Base-by-base conservation (phyloP, 2,329 filamentous ascomycete genomes). In the Cladosporium oxysporum region DNA sequence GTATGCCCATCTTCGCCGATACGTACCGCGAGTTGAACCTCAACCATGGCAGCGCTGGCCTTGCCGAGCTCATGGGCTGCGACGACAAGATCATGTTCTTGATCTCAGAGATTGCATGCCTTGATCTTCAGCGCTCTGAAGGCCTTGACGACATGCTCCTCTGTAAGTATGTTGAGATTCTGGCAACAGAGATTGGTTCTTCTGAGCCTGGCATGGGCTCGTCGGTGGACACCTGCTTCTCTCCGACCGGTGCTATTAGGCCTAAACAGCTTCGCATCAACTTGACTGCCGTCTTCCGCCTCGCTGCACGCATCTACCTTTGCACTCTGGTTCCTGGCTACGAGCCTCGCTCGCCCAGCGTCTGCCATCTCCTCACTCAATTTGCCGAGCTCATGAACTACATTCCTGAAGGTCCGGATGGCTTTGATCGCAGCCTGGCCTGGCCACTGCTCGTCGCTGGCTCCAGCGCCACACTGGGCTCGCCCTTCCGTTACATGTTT, bases 61-160 rank as follows among this genome's bases (percentile, higher is more conserved):
- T 99, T 44, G 89, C 90, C 62, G 93, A 96, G 81, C 86, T 98
- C 61, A 98, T 98, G 93, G 95, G 95, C 71, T 98, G 95, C 78
- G 94, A 98, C 70, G 95, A 99, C 80, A 88, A 89, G 26, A 91
- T 98, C 79, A 97, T 99, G 93, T 98, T 97, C 79, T 84, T 98
- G 73, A 96, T 99, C 77, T 96, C 93, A 1, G 95, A 99, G 81
- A 97, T 98, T 73, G 92, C 94, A 64, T 98, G 95, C 79, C 88
- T 99, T 62, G 95, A 98, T 78, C 91, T 91, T 3, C 87, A 97
- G 69, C 96, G 95, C 83, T 82, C 84, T 47, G 88, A 91, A 67
- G 91, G 91, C 72, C 92, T 95, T 72, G 91, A 96, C 71, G 90
- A 95, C 74, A 89, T 95, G 70, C 87, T 88, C 60, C 87, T 98